These are phyloP conservation scores for Nothophaeocryptopus gaeumannii DNA, from an alignment of 2,329 filamentous ascomycete species.

Conservation along the genomic window DNA sequence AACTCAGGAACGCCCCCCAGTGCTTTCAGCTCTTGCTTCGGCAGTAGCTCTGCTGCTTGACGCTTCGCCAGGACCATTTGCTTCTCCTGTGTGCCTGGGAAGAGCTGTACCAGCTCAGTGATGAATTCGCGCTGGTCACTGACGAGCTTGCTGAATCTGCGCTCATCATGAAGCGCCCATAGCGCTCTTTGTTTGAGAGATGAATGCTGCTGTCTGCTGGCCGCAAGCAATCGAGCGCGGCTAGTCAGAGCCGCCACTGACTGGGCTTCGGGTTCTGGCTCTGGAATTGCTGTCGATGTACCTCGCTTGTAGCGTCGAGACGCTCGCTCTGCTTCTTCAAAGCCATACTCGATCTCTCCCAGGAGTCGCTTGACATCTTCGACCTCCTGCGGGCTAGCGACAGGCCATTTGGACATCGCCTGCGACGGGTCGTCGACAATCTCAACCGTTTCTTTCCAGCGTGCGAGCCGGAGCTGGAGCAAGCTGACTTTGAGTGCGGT, in stretches of 20 bases:
- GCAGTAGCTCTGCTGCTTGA: not conserved
- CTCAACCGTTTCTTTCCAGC: conserved; percentile 13
- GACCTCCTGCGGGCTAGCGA: not conserved
- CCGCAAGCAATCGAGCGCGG: not conserved
- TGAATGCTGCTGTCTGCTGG: not conserved
- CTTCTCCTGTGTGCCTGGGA: not conserved
- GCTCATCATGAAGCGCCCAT: conserved; percentile 18
- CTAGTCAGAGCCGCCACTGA: conserved; percentile 1
- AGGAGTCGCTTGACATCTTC: conserved; percentile 3
- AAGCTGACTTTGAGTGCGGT: conserved; percentile 30
- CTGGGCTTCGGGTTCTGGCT: not conserved
- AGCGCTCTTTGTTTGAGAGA: not conserved
- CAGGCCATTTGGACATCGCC: not conserved
- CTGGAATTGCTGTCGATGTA: not conserved
- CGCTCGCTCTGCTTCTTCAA: conserved; percentile 2
- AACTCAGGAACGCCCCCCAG: not conserved
- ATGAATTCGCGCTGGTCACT: not conserved
- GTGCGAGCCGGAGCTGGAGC: conserved; percentile 11
- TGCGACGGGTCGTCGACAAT: conserved; percentile 1
- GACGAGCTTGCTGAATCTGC: conserved; percentile 5
- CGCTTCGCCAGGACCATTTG: not conserved
- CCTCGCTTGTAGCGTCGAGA: not conserved
- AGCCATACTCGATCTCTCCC: conserved; percentile 5
- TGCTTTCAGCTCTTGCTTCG: not conserved
- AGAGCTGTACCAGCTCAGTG: conserved; percentile 4